Base-by-base conservation (phyloP, 2,329 filamentous ascomycete species). In the Dichotomopilus funicola region DNA sequence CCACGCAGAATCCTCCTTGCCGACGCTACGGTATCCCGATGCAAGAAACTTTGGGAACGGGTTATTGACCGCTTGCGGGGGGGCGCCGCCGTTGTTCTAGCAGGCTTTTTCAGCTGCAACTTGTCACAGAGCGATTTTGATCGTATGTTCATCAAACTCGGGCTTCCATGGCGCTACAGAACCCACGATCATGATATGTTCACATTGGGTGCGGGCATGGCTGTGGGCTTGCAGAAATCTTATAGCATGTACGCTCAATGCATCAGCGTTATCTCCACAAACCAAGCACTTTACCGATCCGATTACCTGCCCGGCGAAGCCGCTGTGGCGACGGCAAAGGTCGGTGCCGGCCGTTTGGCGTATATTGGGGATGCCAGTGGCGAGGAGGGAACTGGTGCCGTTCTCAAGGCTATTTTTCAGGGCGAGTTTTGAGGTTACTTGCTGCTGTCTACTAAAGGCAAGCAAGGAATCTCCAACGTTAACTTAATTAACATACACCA, bases 331-430 rank as follows among this genome's bases (percentile, higher is more conserved):
- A 64, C 65, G 45, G 54, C 62, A 1, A 60, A 55, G 36, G 64
- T 69, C 44, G 66, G 63, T 10, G 49, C 44, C 7, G 65, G 66
- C 35, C 59, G 44, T 38, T 58, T 69, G 33, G 66, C 66, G 31
- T 68, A 68, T 57, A 54, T 68, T 42, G 66, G 66, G 40, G 66
- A 68, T 56, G 64, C 67, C 41, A 67, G 67, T 45, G 54, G 55
- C 2, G 66, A 63, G 53, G 54, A 55, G 33, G 56, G 34, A 6
- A 62, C 62, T 11, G 52, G 57, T 27, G 31, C 45, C 2, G 64
- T 62, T 9, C 53, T 67, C 45, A 46, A 68, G 37, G 65, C 63
- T 53, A 68, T 69, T 66, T 64, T 64, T 55, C 19, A 27, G 19
- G 19, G 19, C 19, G 19, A 27, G 19, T 2, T 2, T 27, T 27